These are phyloP conservation scores for Penicillium sp. DNA, from an alignment of 2,329 filamentous ascomycete species.

Conservation along the genomic window DNA sequence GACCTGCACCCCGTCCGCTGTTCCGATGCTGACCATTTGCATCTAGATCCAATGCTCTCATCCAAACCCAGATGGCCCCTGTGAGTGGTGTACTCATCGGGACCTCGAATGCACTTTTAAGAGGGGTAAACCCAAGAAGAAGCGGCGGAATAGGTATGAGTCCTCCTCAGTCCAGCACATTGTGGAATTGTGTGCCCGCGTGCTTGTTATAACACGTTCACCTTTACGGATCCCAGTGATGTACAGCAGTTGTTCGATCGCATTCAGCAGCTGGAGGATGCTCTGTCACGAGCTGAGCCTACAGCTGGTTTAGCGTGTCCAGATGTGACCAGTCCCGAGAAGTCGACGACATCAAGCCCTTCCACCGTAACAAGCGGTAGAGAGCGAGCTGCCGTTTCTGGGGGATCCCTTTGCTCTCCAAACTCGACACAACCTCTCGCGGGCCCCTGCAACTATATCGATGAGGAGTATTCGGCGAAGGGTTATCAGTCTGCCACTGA, in stretches of 20 bases:
- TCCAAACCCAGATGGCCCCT: conserved; percentile 13
- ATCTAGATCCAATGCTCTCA: conserved; percentile 18
- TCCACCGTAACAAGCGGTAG: not conserved
- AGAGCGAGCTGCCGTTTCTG: not conserved
- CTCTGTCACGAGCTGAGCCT: conserved; percentile 2
- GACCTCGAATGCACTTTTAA: conserved; percentile 21
- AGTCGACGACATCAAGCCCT: not conserved
- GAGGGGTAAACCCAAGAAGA: conserved; percentile 18
- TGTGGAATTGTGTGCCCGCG: not conserved
- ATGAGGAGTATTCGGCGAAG: not conserved
- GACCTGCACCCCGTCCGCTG: not conserved
- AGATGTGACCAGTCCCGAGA: not conserved
- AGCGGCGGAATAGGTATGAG: conserved; percentile 11
- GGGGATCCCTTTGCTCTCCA: not conserved
- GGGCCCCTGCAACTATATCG: not conserved
- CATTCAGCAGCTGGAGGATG: conserved; percentile 17
- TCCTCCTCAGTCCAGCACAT: no score
- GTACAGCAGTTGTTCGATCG: conserved; percentile 13
- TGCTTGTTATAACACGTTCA: not conserved
- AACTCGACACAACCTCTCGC: not conserved
- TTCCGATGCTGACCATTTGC: not conserved
- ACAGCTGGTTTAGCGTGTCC: not conserved
- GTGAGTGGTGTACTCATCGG: conserved; percentile 21
- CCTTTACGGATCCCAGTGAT: conserved; percentile 6
- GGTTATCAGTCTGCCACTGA: conserved; percentile 4